Conservation (phyloP, 2,329 filamentous ascomycete species). For the Massarina eburnea region DNA sequence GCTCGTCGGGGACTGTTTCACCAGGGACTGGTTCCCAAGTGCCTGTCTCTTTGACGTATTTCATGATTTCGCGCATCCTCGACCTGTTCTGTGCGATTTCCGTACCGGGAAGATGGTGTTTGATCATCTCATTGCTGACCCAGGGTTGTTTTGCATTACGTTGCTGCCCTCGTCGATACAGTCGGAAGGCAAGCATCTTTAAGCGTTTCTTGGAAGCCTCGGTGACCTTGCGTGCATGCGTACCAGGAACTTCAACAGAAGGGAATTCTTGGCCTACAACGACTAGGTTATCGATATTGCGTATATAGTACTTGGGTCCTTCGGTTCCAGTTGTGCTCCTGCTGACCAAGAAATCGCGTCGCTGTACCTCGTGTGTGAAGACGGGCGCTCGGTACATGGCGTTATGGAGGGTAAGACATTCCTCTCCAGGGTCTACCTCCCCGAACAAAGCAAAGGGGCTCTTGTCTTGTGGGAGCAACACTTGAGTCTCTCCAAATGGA, state of each 20-base stretch:
- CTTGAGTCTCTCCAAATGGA: constrained; percentile 84
- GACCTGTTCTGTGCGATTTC: constrained; percentile 94
- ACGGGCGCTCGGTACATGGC: constrained; percentile 93
- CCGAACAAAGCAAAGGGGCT: constrained; percentile 96
- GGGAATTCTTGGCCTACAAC: constrained; percentile 93
- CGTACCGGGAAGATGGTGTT: constrained; percentile 81
- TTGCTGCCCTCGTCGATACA: constrained; percentile 75
- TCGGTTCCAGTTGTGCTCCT: constrained; percentile 76
- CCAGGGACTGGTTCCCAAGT: constrained; percentile 74
- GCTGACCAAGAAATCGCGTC: constrained; percentile 83
- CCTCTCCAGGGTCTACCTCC: constrained; percentile 86
- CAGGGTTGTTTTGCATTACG: constrained; percentile 74
- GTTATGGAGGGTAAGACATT: constrained; percentile 88
- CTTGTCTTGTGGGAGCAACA: constrained; percentile 88
- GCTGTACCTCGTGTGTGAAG: constrained; percentile 78
- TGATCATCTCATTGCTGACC: constrained; percentile 67
- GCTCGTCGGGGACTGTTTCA: constrained; percentile 77
- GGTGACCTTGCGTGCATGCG: constrained; percentile 91
- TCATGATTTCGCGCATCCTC: constrained; percentile 94
- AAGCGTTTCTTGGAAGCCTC: constrained; percentile 96
- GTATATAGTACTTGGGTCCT: constrained; percentile 80
- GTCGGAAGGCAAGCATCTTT: constrained; percentile 91
- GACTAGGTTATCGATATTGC: constrained; percentile 87
- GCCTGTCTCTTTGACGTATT: constrained; percentile 83
- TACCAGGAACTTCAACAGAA: constrained; percentile 86